phyloP scores from a whole-genome alignment of 1,139 yeast genomes.

The Suhomyces bolitotheri region DNA sequence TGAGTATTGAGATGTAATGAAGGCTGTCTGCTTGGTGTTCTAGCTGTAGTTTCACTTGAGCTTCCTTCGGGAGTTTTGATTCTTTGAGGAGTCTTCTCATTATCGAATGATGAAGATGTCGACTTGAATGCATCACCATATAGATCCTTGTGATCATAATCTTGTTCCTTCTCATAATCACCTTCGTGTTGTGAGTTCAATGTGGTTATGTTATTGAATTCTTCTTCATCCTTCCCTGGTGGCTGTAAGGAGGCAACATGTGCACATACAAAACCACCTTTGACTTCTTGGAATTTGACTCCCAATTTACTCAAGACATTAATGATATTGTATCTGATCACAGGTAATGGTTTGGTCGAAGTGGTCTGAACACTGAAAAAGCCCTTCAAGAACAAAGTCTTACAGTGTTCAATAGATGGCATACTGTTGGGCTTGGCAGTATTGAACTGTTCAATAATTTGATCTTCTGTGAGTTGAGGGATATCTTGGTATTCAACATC shows the following conservation, averaged over 20 bases:
- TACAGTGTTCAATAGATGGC: slow-evolving; percentile 94
- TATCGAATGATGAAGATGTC: slow-evolving; percentile 35
- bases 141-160: slow-evolving; percentile 38
- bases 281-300: slow-evolving; percentile 83
- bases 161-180: slow-evolving; percentile 18
- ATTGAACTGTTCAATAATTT: slow-evolving; percentile 66
- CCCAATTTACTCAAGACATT: slow-evolving; percentile 75
- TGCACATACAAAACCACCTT: slow-evolving; percentile 89
- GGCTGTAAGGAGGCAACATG: slow-evolving; percentile 55
- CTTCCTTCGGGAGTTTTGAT: slow-evolving; percentile 30
- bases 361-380: slow-evolving; percentile 95
- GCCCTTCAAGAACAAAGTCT: slow-evolving; percentile 88
- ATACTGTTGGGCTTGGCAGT: slow-evolving; percentile 74
- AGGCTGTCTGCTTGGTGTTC: slow-evolving; percentile 42
- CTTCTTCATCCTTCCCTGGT: slow-evolving; percentile 4
- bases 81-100: slow-evolving; percentile 19
- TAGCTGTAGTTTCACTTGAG: slow-evolving; percentile 18
- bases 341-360: slow-evolving; percentile 87
- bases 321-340: slow-evolving; percentile 82
- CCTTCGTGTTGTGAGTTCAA: slow-evolving; percentile 5
- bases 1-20: slow-evolving; percentile 37
- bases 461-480: slow-evolving; percentile 56
- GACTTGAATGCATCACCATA: slow-evolving; percentile 49
- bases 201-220: slow-evolving; percentile 5
- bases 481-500: slow-evolving; percentile 35